These are phyloP conservation scores for Neofusicoccum sp. DNA, from an alignment of 2,329 filamentous ascomycete genomes.

Conservation along the genomic window DNA sequence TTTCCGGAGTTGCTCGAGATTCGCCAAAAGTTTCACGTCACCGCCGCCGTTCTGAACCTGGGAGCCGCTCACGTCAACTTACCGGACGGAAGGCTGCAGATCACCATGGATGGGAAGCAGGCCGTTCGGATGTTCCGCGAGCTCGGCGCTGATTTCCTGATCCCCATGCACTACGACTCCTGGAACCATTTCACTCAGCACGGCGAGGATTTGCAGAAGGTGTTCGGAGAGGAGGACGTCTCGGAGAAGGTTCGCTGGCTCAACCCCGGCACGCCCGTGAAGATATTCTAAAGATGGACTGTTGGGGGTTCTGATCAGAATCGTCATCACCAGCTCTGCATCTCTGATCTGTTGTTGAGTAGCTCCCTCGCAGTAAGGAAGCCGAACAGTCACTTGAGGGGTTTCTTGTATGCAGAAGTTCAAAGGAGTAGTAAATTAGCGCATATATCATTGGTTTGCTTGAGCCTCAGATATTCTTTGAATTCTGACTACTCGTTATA, in stretches of 20 bases:
- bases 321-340: too few species aligned
- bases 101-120: slow-evolving; percentile 48
- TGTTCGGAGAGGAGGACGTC: slow-evolving; percentile 1
- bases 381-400: too few species aligned
- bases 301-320: not conserved
- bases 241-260: not conserved
- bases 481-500: too few species aligned
- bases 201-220: slow-evolving; percentile 31
- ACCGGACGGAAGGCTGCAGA: slow-evolving; percentile 30
- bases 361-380: too few species aligned
- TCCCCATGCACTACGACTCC: slow-evolving; percentile 50
- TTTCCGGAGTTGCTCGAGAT: slow-evolving; percentile 34
- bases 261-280: not conserved
- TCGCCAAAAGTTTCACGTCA: slow-evolving; percentile 19
- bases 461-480: too few species aligned
- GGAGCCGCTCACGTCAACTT: not conserved
- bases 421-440: too few species aligned
- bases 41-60: slow-evolving; percentile 19
- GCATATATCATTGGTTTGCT: too few species aligned
- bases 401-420: too few species aligned
- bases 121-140: slow-evolving; percentile 41
- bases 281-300: not conserved
- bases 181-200: slow-evolving; percentile 48
- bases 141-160: slow-evolving; percentile 41
- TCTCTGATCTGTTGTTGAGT: too few species aligned